phyloP scores from a whole-genome alignment of 495 filamentous ascomycete genomes.

The Neurospora sp. region DNA sequence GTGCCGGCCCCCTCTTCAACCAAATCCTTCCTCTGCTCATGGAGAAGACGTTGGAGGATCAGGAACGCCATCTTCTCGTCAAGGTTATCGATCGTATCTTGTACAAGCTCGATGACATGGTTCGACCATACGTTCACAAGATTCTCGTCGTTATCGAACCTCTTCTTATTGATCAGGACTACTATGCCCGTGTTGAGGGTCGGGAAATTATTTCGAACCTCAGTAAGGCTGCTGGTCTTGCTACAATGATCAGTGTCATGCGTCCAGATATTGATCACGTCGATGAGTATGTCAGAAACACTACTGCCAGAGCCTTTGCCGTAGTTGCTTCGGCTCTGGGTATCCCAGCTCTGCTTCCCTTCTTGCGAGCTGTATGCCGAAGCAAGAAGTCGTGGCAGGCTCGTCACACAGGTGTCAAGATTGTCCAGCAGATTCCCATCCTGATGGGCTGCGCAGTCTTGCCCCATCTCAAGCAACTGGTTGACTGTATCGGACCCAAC shows the following conservation, averaged over 20 bases:
- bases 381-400: slow-evolving; percentile 99
- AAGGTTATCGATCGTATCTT: slow-evolving; percentile 98
- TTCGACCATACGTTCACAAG: slow-evolving; percentile 94
- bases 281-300: slow-evolving; percentile 99
- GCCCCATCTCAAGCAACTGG: slow-evolving; percentile 89
- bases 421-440: slow-evolving; percentile 99
- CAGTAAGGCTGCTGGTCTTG: slow-evolving; percentile 90
- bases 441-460: slow-evolving; percentile 97
- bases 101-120: slow-evolving; percentile 96
- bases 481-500: slow-evolving; percentile 93
- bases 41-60: slow-evolving; percentile 97
- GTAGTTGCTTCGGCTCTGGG: slow-evolving; percentile 95
- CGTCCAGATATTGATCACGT: slow-evolving; percentile 97
- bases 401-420: slow-evolving; percentile 97
- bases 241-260: slow-evolving; percentile 99
- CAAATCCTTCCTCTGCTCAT: slow-evolving; percentile 95
- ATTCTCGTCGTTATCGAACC: slow-evolving; percentile 99
- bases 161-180: slow-evolving; percentile 96
- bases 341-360: slow-evolving; percentile 89
- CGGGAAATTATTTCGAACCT: slow-evolving; percentile 98
- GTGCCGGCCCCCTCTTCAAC: slow-evolving; percentile 89
- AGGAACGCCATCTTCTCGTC: slow-evolving; percentile 95
- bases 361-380: slow-evolving; percentile 88
- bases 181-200: slow-evolving; percentile 96
- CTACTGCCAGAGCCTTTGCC: slow-evolving; percentile 92